Percentiles rank a stretch among this genome's conserved stretches.
Evolutionary conservation across 306 rosid species (phyloP).

Genomic region (Benincasa hispida): DNA sequence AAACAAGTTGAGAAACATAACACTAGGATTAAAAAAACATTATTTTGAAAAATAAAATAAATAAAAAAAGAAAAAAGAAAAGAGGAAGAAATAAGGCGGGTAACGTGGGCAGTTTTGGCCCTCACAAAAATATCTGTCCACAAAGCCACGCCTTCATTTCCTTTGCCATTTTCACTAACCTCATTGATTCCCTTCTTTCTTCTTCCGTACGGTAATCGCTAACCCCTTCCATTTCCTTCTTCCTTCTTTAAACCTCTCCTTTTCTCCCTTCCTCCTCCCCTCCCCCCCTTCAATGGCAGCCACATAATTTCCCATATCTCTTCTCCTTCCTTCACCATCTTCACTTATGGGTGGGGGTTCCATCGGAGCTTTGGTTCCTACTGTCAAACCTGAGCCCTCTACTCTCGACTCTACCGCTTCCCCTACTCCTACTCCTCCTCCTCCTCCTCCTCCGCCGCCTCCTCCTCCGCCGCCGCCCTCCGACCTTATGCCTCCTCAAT

Average conservation of each 20-base stretch:
- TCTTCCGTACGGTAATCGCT: background rate
- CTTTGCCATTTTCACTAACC: background rate
- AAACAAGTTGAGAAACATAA: background rate
- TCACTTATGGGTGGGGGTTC: slow-evolving; percentile 24
- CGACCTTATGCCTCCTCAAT: background rate
- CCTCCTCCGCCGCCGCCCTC: background rate
- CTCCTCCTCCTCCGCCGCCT: background rate
- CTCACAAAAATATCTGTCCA: slow-evolving; percentile 9
- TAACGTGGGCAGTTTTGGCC: slow-evolving; percentile 15
- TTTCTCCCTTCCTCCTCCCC: background rate
- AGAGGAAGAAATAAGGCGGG: background rate
- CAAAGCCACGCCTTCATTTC: background rate
- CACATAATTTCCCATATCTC: background rate
- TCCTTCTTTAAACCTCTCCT: background rate
- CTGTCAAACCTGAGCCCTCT: slow-evolving; percentile 14
- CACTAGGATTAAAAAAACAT: background rate
- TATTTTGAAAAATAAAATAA: background rate
- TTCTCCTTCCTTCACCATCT: background rate
- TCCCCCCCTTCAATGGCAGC: background rate
- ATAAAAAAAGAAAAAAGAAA: background rate
- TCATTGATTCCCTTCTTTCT: background rate
- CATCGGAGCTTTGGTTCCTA: slow-evolving; percentile 24
- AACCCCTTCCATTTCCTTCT: background rate
- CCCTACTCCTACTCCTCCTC: background rate
- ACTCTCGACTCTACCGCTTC: background rate